phyloP scores from a whole-genome alignment of 179 eudicot species.

The Vitellaria paradoxa region DNA sequence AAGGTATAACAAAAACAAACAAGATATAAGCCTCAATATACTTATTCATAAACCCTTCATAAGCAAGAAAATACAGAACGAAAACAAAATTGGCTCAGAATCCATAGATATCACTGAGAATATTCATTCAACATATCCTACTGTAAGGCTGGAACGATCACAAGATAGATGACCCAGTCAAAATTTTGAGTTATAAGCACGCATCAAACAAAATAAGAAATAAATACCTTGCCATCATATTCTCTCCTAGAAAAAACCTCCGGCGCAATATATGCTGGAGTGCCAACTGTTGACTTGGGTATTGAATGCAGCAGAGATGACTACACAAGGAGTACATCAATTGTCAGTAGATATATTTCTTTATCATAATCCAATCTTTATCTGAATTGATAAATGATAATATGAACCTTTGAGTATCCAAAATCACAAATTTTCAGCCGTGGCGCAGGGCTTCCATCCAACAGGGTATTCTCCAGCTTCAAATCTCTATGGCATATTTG shows the following conservation, averaged over 20 bases:
- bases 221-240: constrained; percentile 81
- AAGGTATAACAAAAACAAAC: neutral
- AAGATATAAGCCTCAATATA: neutral
- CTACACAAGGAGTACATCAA: constrained; percentile 27
- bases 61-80: neutral
- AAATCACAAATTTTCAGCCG: constrained; percentile 89
- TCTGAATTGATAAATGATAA: constrained; percentile 30
- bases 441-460: constrained; percentile 89
- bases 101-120: neutral
- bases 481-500: constrained; percentile 90
- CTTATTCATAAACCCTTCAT: neutral
- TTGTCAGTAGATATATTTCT: constrained; percentile 14
- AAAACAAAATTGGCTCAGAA: neutral
- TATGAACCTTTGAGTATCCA: constrained; percentile 85
- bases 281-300: constrained; percentile 89
- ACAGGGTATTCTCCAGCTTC: constrained; percentile 78
- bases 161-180: neutral
- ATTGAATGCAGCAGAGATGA: constrained; percentile 83
- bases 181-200: neutral
- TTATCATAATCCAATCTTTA: constrained; percentile 23
- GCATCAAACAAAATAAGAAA: neutral
- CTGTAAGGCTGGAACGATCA: neutral
- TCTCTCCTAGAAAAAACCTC: constrained; percentile 82
- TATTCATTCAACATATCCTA: neutral
- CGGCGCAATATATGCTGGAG: constrained; percentile 92